Evolutionary conservation across 1,139 yeast species (phyloP).

Genomic region (Hyphopichia buzzinii): DNA sequence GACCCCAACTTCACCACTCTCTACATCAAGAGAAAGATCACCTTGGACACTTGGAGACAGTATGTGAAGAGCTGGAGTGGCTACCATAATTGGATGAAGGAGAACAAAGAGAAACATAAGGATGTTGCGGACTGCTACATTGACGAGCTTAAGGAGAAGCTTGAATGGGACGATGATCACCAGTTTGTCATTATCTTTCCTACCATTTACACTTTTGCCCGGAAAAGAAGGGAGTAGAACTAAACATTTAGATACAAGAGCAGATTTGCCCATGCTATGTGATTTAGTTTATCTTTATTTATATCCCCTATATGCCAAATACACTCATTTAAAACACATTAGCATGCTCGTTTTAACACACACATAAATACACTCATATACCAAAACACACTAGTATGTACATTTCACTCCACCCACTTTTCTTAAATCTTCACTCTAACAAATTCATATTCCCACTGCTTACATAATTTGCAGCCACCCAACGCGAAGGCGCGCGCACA

Average conservation of each 20-base stretch:
- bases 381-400: no score
- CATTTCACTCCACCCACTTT: no score
- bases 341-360: no score
- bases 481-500: no score
- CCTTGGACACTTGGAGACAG: slow-evolving; percentile 41
- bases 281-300: background rate
- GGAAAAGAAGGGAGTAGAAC: no score
- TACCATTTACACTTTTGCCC: slow-evolving; percentile 51
- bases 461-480: no score
- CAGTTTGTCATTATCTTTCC: slow-evolving; percentile 55
- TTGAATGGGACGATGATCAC: slow-evolving; percentile 46
- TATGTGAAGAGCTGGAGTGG: slow-evolving; percentile 71
- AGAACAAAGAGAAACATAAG: slow-evolving; percentile 20
- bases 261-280: background rate
- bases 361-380: no score
- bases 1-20: slow-evolving; percentile 28
- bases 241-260: no score
- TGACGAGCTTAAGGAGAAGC: slow-evolving; percentile 36
- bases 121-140: slow-evolving; percentile 45
- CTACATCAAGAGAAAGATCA: slow-evolving; percentile 38
- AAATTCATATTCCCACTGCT: no score
- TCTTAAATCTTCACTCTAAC: no score
- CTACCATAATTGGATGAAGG: slow-evolving; percentile 61
- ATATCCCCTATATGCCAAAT: background rate
- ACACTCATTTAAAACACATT: no score